phyloP scores from a whole-genome alignment of 345 rosid species.

The Cochlearia excelsa region DNA sequence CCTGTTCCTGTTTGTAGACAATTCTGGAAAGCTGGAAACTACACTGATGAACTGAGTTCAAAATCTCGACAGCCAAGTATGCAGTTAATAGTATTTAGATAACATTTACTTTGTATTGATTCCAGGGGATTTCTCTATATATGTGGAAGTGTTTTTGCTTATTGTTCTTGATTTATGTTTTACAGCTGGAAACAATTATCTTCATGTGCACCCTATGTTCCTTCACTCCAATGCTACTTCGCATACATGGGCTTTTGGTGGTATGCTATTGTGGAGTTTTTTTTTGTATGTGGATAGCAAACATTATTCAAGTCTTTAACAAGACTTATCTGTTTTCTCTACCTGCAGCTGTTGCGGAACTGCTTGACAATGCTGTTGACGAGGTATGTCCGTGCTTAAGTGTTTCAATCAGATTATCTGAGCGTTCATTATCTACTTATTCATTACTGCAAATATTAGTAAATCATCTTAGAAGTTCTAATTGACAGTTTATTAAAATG shows the following conservation, averaged over 20 bases:
- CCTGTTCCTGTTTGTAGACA: slow-evolving; percentile 82
- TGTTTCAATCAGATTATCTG: slow-evolving; percentile 12
- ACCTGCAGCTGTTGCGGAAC: slow-evolving; percentile 83
- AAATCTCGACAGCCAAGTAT: slow-evolving; percentile 60
- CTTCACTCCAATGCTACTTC: slow-evolving; percentile 99
- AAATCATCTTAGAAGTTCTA: slow-evolving; percentile 19
- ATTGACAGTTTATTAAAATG: slow-evolving; percentile 27
- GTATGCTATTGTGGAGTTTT: slow-evolving; percentile 40
- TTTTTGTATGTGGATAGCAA: slow-evolving; percentile 10
- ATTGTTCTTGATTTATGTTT: slow-evolving; percentile 13
- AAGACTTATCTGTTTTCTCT: slow-evolving; percentile 22
- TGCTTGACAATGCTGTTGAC: slow-evolving; percentile 92
- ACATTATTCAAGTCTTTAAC: slow-evolving; percentile 15
- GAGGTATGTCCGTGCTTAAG: slow-evolving; percentile 51
- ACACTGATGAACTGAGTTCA: slow-evolving; percentile 45
- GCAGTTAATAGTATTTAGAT: slow-evolving; percentile 7
- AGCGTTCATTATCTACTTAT: background rate
- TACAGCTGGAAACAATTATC: slow-evolving; percentile 67
- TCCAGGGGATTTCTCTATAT: slow-evolving; percentile 1
- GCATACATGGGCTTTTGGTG: slow-evolving; percentile 97
- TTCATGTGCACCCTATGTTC: slow-evolving; percentile 94
- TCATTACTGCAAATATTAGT: slow-evolving; percentile 21
- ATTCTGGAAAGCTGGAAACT: slow-evolving; percentile 93
- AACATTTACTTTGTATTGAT: slow-evolving; percentile 9
- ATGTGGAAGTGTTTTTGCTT: slow-evolving; percentile 3